A percentile compares a stretch with the other conserved stretches of the same genome.
phyloP scores from a whole-genome alignment of 2,329 filamentous ascomycete genomes.

The Thermothelomyces thermophilus region DNA sequence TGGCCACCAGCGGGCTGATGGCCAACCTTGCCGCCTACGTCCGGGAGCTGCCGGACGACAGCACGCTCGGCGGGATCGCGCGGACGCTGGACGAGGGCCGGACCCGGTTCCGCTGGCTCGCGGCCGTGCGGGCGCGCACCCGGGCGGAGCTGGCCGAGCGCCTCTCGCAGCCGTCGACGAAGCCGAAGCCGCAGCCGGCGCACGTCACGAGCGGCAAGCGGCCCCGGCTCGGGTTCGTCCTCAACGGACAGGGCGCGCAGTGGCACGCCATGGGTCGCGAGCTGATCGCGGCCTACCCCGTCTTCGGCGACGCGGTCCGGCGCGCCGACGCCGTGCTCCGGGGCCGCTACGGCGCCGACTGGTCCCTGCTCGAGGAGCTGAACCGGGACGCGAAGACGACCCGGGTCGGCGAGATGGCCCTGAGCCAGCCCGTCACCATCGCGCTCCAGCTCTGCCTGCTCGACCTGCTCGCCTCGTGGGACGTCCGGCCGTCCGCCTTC shows the following conservation, averaged over 20 bases:
- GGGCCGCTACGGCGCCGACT: neutral
- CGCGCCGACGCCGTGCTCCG: neutral
- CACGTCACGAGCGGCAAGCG: no score
- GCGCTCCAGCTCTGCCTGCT: slow-evolving; percentile 37
- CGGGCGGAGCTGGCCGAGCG: no score
- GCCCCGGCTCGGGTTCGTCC: no score
- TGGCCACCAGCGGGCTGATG: no score
- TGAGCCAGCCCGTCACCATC: slow-evolving; percentile 24
- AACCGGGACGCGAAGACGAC: neutral
- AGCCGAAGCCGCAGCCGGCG: no score
- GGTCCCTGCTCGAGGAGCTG: slow-evolving; percentile 4
- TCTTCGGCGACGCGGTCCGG: neutral
- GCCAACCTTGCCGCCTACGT: no score
- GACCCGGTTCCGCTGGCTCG: no score
- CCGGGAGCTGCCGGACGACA: no score
- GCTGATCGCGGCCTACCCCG: slow-evolving; percentile 13
- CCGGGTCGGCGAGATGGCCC: neutral
- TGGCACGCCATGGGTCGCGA: slow-evolving; percentile 26
- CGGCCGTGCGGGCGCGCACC: no score
- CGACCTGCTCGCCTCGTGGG: slow-evolving; percentile 31
- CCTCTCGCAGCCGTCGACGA: no score
- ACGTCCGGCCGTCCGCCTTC: slow-evolving; percentile 30
- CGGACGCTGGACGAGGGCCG: no score
- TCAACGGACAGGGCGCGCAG: slow-evolving; percentile 29
- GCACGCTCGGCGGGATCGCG: no score